Base-by-base conservation (phyloP, 768 basidiomycete species). In the Amanita exitialis region DNA sequence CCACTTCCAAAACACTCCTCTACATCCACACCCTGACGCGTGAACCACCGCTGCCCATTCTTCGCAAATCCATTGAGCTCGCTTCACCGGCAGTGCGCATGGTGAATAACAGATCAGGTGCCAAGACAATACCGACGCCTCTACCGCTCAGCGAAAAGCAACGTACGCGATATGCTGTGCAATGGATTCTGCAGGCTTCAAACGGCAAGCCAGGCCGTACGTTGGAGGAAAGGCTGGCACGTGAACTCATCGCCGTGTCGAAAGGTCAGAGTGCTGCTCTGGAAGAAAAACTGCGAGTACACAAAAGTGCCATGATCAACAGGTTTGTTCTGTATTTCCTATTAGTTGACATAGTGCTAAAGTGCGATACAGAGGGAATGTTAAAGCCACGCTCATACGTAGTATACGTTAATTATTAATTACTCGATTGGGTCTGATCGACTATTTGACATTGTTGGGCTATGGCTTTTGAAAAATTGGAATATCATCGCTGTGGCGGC, bases 121-220 rank as follows among this genome's bases (percentile, higher is more conserved):
- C 81, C 15, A 92, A 92, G 66, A 73, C 68, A n/a, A 63, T 82
- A 9, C 65, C 73, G 39, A 78, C 74, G 36, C 92, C 93, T 0
- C 68, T 79, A 10, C 80, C 90, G 1, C 70, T 96, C 51, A 82
- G 73, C 47, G 90, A 92, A 68, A 80, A 86, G 61, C 90, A 93
- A 68, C 74, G 91, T 32, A 77, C 80, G 41, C 74, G 79, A 30
- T 75, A 70, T 44, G 92, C 82, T 3, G 71, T 95, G 34, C 62
- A 72, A 54, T 89, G 85, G 77, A 82, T 96, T 13, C 56, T 90
- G 41, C 68, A 80, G 4, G 81, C 79, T 10, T 77, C 78, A 54
- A 73, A 83, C 53, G 69, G 66, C 50, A 73, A 75, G 37, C 62
- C 74, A 0, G 86, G 83, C 20, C 74, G 74, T 45, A 76, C 69